A percentile compares a stretch with the other conserved stretches of the same genome.
Evolutionary conservation across 805 yeast genomes (phyloP).

Genomic region (Torulaspora microellipsoides): DNA sequence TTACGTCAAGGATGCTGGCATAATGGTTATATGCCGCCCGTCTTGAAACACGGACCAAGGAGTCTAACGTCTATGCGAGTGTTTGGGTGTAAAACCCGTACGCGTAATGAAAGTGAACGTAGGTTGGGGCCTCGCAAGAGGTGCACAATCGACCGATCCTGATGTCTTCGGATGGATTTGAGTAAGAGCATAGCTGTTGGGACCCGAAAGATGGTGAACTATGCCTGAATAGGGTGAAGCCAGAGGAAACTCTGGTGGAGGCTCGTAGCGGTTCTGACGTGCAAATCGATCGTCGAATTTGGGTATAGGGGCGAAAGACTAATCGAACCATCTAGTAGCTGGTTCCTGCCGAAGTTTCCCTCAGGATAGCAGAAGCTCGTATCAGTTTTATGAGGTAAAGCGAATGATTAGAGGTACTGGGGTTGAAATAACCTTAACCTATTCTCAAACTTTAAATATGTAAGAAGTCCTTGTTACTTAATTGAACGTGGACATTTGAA

Average conservation of each 20-base stretch:
- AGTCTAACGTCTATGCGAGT: conserved; percentile 41
- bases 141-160: conserved; percentile 40
- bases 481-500: conserved; percentile 40
- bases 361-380: conserved; percentile 42
- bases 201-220: conserved; percentile 45
- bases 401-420: conserved; percentile 41
- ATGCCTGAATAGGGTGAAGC: conserved; percentile 44
- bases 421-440: conserved; percentile 39
- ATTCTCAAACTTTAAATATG: conserved; percentile 42
- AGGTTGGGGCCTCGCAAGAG: conserved; percentile 34
- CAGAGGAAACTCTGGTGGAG: conserved; percentile 45
- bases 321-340: conserved; percentile 43
- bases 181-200: conserved; percentile 43
- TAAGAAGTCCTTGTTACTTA: conserved; percentile 41
- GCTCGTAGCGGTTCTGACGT: conserved; percentile 45
- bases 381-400: conserved; percentile 41
- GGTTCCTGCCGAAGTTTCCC: conserved; percentile 44
- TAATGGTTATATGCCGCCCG: conserved; percentile 37
- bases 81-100: conserved; percentile 40
- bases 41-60: conserved; percentile 43
- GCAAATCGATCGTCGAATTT: conserved; percentile 43
- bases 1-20: conserved; percentile 36
- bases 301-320: conserved; percentile 44
- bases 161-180: conserved; percentile 40
- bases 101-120: conserved; percentile 41